Conservation (phyloP, 345 rosid species). For the Sisymbrium irio region DNA sequence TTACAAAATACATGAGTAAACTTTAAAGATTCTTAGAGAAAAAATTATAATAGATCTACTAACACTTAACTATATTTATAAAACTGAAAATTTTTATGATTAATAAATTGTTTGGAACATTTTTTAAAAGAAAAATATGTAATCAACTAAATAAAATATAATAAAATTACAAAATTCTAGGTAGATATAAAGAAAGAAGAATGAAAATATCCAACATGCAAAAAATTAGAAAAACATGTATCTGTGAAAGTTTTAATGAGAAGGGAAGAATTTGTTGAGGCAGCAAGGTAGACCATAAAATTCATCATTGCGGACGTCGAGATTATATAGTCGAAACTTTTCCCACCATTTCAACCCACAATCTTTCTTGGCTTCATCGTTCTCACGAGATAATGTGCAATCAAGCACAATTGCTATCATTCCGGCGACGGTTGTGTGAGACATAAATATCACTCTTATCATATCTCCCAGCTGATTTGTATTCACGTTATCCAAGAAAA, state of each 20-base stretch:
- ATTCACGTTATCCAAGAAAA: background rate
- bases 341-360: constrained; percentile 68
- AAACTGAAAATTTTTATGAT: too few species aligned
- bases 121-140: too few species aligned
- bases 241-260: constrained; percentile 34
- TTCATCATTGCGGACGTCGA: constrained; percentile 67
- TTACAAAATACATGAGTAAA: too few species aligned
- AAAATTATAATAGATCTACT: too few species aligned
- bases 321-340: constrained; percentile 49
- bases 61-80: too few species aligned
- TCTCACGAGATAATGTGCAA: constrained; percentile 45
- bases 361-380: constrained; percentile 48
- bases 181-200: too few species aligned
- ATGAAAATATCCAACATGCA: too few species aligned
- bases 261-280: constrained; percentile 62
- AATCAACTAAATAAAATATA: too few species aligned
- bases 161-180: too few species aligned
- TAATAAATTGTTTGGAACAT: too few species aligned
- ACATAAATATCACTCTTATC: constrained; percentile 56
- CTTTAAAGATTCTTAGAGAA: too few species aligned
- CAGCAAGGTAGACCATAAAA: constrained; percentile 60
- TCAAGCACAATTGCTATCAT: constrained; percentile 49
- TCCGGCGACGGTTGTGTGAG: constrained; percentile 58
- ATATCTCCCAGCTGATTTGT: constrained; percentile 46
- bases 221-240: too few species aligned